A percentile compares a stretch with the other conserved stretches of the same genome.
phyloP scores from a whole-genome alignment of 495 filamentous ascomycete genomes.

The Patellaria atrata region DNA sequence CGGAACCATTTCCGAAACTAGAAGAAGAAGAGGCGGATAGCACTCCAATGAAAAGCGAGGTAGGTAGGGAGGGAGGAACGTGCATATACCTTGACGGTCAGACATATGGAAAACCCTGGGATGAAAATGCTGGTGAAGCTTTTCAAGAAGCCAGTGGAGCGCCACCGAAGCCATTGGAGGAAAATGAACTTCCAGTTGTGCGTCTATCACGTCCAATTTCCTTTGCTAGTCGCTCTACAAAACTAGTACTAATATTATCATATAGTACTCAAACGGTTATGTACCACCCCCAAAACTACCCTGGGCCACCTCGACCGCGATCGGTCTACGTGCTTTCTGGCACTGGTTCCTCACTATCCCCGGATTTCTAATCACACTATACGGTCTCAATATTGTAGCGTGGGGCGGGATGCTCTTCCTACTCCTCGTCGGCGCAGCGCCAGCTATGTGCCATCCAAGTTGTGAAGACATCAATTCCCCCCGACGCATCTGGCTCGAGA shows the following conservation, averaged over 20 bases:
- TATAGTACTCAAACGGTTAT: conserved; percentile 45
- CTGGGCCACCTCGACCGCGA: conserved; percentile 37
- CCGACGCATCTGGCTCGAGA: conserved; percentile 69
- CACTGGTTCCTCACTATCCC: conserved; percentile 50
- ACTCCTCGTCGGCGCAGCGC: conserved; percentile 57
- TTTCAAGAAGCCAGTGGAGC: conserved; percentile 3
- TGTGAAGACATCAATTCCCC: conserved; percentile 63
- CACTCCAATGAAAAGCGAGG: conserved; percentile 1
- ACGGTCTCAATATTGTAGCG: conserved; percentile 66
- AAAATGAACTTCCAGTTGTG: too few relatives aligned
- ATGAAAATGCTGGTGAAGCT: too few relatives aligned
- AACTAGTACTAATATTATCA: too few relatives aligned
- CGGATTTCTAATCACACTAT: conserved; percentile 61
- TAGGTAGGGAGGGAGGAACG: too few relatives aligned
- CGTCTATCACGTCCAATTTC: too few relatives aligned
- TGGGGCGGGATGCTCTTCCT: conserved; percentile 90
- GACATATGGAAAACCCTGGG: too few relatives aligned
- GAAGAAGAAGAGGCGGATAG: conserved; percentile 16
- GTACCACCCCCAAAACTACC: conserved; percentile 54
- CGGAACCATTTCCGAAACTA: conserved; percentile 17
- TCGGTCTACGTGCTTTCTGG: conserved; percentile 40
- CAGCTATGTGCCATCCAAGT: conserved; percentile 61
- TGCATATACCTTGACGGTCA: too few relatives aligned
- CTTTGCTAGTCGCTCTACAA: too few relatives aligned
- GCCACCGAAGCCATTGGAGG: neutral